phyloP scores from a whole-genome alignment of 2,329 filamentous ascomycete genomes.

The Pseudonectria foliicola region DNA sequence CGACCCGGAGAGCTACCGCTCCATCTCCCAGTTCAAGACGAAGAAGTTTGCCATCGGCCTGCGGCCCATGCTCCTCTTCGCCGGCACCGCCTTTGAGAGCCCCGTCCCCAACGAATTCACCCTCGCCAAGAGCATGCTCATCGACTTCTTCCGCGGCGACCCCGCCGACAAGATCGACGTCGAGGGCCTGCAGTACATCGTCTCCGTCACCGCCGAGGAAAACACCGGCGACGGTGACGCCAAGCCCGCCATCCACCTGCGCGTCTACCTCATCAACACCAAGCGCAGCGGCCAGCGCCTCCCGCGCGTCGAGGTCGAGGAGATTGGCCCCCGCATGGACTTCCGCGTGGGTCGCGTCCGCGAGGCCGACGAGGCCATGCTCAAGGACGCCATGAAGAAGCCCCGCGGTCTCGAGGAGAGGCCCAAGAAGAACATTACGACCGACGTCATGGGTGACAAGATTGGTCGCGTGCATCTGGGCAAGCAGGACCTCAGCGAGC shows the following conservation, averaged over 20 bases:
- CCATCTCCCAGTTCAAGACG: constrained; percentile 67
- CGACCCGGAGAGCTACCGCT: constrained; percentile 64
- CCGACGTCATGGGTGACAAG: constrained; percentile 92
- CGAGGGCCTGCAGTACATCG: constrained; percentile 85
- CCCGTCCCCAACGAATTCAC: constrained; percentile 73
- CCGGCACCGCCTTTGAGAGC: constrained; percentile 80
- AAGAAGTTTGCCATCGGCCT: constrained; percentile 71
- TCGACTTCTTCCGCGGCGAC: constrained; percentile 83
- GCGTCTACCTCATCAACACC: constrained; percentile 80
- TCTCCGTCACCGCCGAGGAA: constrained; percentile 74
- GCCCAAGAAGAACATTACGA: constrained; percentile 94
- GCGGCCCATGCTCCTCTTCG: constrained; percentile 87
- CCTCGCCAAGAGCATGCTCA: constrained; percentile 76
- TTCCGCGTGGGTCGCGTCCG: constrained; percentile 76
- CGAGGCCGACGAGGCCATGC: constrained; percentile 68
- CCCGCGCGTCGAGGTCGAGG: constrained; percentile 86
- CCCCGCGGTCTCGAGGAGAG: constrained; percentile 66
- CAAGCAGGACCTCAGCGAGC: constrained; percentile 75
- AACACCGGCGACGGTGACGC: constrained; percentile 33
- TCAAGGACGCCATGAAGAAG: constrained; percentile 88
- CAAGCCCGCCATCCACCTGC: constrained; percentile 56
- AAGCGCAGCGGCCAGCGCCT: constrained; percentile 80
- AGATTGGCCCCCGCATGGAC: constrained; percentile 92
- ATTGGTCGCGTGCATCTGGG: constrained; percentile 86
- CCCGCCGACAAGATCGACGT: constrained; percentile 80